Conservation (phyloP, 176 grass and related monocot genomes). For the Triticum turgidum region DNA sequence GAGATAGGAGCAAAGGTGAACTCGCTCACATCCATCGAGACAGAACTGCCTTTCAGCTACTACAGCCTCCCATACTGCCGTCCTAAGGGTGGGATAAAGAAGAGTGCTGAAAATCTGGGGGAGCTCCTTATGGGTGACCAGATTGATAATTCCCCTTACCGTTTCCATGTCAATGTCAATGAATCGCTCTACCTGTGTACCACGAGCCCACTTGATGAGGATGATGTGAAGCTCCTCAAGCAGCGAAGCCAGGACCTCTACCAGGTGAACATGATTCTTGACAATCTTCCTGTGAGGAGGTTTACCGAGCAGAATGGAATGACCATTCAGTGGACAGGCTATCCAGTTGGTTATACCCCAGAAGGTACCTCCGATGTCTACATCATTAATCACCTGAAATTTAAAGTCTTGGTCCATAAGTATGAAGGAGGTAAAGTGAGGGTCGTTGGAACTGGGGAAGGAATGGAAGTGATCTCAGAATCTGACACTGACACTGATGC, state of each 20-base stretch:
- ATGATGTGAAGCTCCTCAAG: constrained; percentile 67
- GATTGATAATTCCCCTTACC: constrained; percentile 87
- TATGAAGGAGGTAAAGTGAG: constrained; percentile 73
- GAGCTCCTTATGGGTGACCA: constrained; percentile 93
- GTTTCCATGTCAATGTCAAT: constrained; percentile 62
- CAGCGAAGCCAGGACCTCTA: constrained; percentile 71
- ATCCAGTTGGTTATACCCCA: constrained; percentile 70
- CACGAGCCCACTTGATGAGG: constrained; percentile 58
- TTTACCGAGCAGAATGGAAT: constrained; percentile 83
- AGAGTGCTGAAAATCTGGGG: constrained; percentile 82
- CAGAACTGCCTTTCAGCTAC: constrained; percentile 82
- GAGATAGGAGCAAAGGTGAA: constrained; percentile 73
- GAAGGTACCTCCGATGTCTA: constrained; percentile 63
- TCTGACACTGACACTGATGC: constrained; percentile 42
- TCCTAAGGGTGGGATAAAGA: constrained; percentile 66
- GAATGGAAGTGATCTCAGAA: constrained; percentile 69
- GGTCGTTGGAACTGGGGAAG: constrained; percentile 75
- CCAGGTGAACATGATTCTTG: constrained; percentile 91
- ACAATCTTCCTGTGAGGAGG: constrained; percentile 82
- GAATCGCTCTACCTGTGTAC: constrained; percentile 82
- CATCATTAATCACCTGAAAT: constrained; percentile 84
- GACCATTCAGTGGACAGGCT: constrained; percentile 87
- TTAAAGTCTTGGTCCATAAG: constrained; percentile 84
- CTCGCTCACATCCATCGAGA: constrained; percentile 86
- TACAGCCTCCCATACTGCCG: constrained; percentile 76